Conservation (phyloP, 1,284 basidiomycete species). For the Microbotryum lychnidis-dioicae region DNA sequence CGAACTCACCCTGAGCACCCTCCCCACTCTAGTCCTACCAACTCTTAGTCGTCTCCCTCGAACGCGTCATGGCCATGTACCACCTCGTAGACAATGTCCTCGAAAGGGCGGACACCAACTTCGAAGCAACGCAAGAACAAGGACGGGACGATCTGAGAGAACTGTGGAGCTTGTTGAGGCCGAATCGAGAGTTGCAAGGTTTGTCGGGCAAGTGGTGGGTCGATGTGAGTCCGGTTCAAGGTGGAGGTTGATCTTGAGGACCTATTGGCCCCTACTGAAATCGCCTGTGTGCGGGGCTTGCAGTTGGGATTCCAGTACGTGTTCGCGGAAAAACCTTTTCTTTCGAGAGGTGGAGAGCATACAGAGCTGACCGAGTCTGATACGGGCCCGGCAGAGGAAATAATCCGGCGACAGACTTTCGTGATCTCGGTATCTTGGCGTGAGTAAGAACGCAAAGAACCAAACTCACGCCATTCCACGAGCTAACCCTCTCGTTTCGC, state of each 20-base stretch:
- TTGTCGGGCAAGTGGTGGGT: slow-evolving; percentile 27
- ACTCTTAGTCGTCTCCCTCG: slow-evolving; percentile 11
- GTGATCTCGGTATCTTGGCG: slow-evolving; percentile 23
- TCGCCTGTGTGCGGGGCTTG: too few relatives aligned
- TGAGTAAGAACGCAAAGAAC: neutral
- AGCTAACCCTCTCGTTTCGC: neutral
- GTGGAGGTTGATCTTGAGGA: too few relatives aligned
- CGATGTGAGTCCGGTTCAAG: slow-evolving; percentile 5
- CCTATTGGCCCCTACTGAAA: too few relatives aligned
- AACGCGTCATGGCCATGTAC: slow-evolving; percentile 14
- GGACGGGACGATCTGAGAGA: slow-evolving; percentile 8
- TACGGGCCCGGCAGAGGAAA: slow-evolving; percentile 10
- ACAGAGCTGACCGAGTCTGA: neutral
- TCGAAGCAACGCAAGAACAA: neutral
- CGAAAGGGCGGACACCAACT: neutral
- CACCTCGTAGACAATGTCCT: slow-evolving; percentile 7
- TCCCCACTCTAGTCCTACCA: slow-evolving; percentile 15
- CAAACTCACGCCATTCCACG: neutral
- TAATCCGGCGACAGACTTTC: slow-evolving; percentile 22
- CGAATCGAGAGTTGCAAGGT: slow-evolving; percentile 4
- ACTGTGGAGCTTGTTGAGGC: slow-evolving; percentile 17
- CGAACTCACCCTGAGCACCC: too few relatives aligned
- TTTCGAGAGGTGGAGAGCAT: neutral
- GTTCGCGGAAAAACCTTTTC: neutral
- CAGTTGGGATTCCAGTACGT: slow-evolving; percentile 30